Conservation (phyloP, 2,329 filamentous ascomycete genomes). For the Zasmidium citrigriseum region DNA sequence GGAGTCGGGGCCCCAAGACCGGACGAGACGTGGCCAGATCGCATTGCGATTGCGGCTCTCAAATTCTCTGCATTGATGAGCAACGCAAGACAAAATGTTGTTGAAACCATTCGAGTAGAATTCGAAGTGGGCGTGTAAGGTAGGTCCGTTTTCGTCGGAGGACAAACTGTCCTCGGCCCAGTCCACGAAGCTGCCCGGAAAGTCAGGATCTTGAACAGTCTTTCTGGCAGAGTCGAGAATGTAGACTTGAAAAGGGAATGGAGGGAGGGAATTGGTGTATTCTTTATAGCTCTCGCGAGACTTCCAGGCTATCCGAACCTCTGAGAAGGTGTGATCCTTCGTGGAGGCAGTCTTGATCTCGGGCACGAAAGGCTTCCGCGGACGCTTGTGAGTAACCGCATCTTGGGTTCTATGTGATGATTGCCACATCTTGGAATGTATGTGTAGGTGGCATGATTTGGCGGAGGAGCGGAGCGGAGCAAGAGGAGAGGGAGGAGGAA, state of each 20-base stretch:
- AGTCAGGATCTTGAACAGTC: not conserved
- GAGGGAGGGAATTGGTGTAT: not conserved
- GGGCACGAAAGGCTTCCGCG: not conserved
- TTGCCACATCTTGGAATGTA: not conserved
- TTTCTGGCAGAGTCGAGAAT: not conserved
- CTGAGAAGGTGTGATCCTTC: not conserved
- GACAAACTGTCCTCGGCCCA: not conserved
- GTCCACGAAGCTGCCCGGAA: not conserved
- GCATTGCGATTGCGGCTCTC: slow-evolving; percentile 1
- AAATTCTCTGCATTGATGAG: slow-evolving; percentile 3
- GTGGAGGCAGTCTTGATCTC: not conserved
- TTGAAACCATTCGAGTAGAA: slow-evolving; percentile 2
- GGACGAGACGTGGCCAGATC: slow-evolving; percentile 1
- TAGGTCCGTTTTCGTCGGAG: not conserved
- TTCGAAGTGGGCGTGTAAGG: not conserved
- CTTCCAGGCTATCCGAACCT: not conserved
- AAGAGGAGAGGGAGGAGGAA: slow-evolving; percentile 4
- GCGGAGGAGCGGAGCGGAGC: too few species aligned
- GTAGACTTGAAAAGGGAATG: slow-evolving; percentile 8
- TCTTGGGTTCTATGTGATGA: too few species aligned
- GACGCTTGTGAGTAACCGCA: too few species aligned
- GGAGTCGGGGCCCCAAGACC: not conserved
- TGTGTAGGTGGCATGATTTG: too few species aligned
- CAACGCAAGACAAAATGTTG: not conserved
- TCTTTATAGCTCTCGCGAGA: not conserved